phyloP scores from a whole-genome alignment of 1,284 basidiomycete species.

The Mycena sp. region DNA sequence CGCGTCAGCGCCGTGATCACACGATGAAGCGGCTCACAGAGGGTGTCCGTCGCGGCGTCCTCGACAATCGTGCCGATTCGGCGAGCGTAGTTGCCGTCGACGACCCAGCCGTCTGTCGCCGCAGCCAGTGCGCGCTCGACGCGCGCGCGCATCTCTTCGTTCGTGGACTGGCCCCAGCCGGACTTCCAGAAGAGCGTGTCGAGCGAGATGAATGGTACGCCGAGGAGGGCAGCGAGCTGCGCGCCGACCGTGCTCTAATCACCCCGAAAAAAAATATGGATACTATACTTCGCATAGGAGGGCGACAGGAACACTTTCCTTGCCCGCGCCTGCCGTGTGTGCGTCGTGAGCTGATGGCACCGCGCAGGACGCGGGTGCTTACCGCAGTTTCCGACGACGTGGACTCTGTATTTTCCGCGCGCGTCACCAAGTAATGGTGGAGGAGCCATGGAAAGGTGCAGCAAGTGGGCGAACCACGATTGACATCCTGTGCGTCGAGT shows the following conservation, averaged over 20 bases:
- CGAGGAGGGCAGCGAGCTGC: slow-evolving; percentile 55
- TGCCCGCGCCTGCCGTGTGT: slow-evolving; percentile 29
- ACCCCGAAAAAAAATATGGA: slow-evolving; percentile 4
- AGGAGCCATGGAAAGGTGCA: background rate
- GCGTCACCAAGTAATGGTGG: slow-evolving; percentile 58
- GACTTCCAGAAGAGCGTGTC: slow-evolving; percentile 58
- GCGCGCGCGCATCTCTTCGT: slow-evolving; percentile 48
- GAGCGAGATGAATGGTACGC: slow-evolving; percentile 53
- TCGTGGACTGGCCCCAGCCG: slow-evolving; percentile 49
- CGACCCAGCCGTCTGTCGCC: slow-evolving; percentile 55
- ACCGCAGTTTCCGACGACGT: slow-evolving; percentile 64
- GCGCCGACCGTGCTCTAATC: slow-evolving; percentile 58
- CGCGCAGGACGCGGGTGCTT: background rate
- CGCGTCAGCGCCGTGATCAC: too few relatives aligned
- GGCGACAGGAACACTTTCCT: slow-evolving; percentile 27
- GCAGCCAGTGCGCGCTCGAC: slow-evolving; percentile 43
- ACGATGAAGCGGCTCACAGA: slow-evolving; percentile 63
- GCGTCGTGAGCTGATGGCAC: background rate
- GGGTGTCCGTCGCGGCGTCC: slow-evolving; percentile 61
- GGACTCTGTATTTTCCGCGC: slow-evolving; percentile 55
- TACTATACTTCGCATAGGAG: slow-evolving; percentile 17
- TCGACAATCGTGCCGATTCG: slow-evolving; percentile 45
- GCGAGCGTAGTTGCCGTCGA: slow-evolving; percentile 56
- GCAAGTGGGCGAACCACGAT: too few relatives aligned
- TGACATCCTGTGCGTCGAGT: too few relatives aligned